Conservation (phyloP, 2,329 filamentous ascomycete species). For the Penicillium expansum region DNA sequence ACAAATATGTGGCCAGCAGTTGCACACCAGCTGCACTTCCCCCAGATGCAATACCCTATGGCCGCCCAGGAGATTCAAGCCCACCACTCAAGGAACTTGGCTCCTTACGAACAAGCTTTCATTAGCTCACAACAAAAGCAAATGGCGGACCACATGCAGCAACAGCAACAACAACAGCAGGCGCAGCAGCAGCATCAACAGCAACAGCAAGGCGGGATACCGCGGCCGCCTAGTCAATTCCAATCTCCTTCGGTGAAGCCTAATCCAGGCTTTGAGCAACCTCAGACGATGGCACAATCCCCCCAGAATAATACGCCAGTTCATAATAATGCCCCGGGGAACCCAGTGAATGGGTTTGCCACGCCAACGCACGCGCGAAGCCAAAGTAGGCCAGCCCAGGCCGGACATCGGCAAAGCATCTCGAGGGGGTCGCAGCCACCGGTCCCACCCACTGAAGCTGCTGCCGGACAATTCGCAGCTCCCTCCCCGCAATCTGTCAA, state of each 20-base stretch:
- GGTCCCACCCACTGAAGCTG: conserved; percentile 28
- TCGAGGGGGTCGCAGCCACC: conserved; percentile 37
- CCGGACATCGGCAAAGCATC: conserved; percentile 31
- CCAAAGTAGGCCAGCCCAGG: conserved; percentile 32
- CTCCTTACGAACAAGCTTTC: conserved; percentile 65
- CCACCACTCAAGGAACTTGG: conserved; percentile 72
- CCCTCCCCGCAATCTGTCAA: conserved; percentile 33
- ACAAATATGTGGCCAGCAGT: conserved; percentile 72
- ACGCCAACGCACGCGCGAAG: conserved; percentile 37
- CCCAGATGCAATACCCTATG: conserved; percentile 60
- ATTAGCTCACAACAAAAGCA: conserved; percentile 46
- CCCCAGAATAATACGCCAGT: conserved; percentile 33
- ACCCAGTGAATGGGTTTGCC: conserved; percentile 41
- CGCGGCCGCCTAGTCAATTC: conserved; percentile 42
- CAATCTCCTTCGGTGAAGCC: conserved; percentile 48
- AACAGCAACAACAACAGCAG: conserved; percentile 30
- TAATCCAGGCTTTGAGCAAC: conserved; percentile 48
- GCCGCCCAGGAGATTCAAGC: conserved; percentile 67
- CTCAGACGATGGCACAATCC: conserved; percentile 34
- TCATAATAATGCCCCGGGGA: conserved; percentile 32
- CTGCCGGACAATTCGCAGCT: conserved; percentile 28
- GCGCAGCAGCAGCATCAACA: conserved; percentile 31
- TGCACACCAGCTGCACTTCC: conserved; percentile 61
- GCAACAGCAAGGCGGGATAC: conserved; percentile 31
- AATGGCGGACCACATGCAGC: conserved; percentile 23